Evolutionary conservation across 495 filamentous ascomycete species (phyloP), one percentile per base, ranked within the genome.

Genomic region (Hyaloscypha hepaticicola): DNA sequence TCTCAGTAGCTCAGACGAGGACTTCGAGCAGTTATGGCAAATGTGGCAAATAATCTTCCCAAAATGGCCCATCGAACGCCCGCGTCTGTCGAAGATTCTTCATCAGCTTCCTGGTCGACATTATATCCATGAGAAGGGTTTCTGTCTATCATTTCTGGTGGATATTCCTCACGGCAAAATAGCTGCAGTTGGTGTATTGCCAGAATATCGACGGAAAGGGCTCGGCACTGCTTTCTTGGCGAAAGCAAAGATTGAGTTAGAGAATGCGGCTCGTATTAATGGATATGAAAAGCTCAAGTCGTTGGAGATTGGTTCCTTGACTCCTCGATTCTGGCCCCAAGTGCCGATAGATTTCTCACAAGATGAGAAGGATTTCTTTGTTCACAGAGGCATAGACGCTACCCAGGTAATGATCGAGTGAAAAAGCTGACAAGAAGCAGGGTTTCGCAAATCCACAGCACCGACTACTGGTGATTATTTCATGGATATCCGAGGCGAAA

Each of bases 261-360:
- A 16, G 70, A 49, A 60, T 6, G 56, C 72, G 9, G 75, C 71
- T 45, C 66, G 65, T 14, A 55, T 67, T 22, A 66, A 75, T 21
- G 61, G 55, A n/a, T 29, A 78, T 21, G 69, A 72, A 8, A 65
- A 50, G n/a, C 33, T 66, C 24, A 63, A 59, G 22, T 50, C 52
- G 4, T 55, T 72, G 22, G 48, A 45, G 1, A 66, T 82, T 11
- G 75, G 79, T n/a, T 82, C 79, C 51, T 66, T 68, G 0, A 80
- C 82, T 59, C 81, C 81, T 31, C 70, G 81, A 0, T 78, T 83
- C 60, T 83, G 79, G 78, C 79, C 80, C 19, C 78, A 77, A 6
- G 70, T 82, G 8, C 79, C 79, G 2, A 72, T 68, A 16, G 76
- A 80, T 60, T 65, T 83, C 27, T 70, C 76, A 1, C 65, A 71